Conservation (phyloP, 805 yeast genomes). For the Phaffomyces thermotolerans region DNA sequence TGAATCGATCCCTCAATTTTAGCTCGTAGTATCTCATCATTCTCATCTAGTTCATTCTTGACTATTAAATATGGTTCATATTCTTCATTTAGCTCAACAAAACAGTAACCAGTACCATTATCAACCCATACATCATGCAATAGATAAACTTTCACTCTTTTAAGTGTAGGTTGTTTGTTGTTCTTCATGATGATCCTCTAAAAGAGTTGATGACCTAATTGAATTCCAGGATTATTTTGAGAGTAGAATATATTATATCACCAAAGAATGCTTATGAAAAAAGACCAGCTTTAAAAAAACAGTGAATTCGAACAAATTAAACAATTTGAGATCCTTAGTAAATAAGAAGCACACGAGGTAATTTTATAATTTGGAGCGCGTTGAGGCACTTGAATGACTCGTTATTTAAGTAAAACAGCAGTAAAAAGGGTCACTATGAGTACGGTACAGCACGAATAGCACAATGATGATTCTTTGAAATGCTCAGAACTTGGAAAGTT, state of each 20-base stretch:
- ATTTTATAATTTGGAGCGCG: no score
- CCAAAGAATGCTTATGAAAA: neutral
- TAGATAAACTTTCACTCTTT: slow-evolving; percentile 87
- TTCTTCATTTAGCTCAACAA: slow-evolving; percentile 46
- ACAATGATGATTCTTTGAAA: no score
- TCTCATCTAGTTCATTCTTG: slow-evolving; percentile 56
- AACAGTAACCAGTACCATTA: slow-evolving; percentile 86
- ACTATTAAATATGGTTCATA: slow-evolving; percentile 59
- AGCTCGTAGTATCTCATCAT: slow-evolving; percentile 54
- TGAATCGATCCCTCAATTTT: slow-evolving; percentile 68
- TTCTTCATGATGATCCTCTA: neutral
- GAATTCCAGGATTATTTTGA: neutral
- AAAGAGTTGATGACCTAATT: neutral
- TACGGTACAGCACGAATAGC: no score
- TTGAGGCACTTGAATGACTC: no score
- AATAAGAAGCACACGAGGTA: neutral
- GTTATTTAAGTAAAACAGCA: no score
- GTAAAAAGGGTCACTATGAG: no score
- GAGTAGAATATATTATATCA: no score
- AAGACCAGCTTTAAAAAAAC: slow-evolving; percentile 3
- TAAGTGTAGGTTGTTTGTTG: slow-evolving; percentile 32
- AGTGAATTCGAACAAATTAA: no score
- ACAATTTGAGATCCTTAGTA: neutral
- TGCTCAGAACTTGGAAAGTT: no score
- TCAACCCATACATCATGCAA: slow-evolving; percentile 84